A percentile compares a stretch with the other conserved stretches of the same genome.
phyloP scores from a whole-genome alignment of 148 eudicot species.

The Dianthus caryophyllus region DNA sequence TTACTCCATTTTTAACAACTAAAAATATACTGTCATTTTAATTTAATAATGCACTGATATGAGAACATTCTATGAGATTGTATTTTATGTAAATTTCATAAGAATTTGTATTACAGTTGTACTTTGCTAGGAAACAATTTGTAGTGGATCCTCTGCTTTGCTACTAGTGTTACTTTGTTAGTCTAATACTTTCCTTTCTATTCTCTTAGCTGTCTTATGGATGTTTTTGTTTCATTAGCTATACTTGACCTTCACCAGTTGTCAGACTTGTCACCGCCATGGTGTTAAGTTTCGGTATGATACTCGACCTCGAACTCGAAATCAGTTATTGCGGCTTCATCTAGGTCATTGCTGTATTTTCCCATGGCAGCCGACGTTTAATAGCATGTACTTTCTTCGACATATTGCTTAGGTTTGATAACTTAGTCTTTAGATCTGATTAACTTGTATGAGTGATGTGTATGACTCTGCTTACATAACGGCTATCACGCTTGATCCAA shows the following conservation, averaged over 20 bases:
- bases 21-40: neutral
- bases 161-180: neutral
- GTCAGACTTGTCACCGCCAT: neutral
- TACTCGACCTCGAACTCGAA: too few relatives aligned
- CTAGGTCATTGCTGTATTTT: too few relatives aligned
- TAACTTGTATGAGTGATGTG: too few relatives aligned
- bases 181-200: neutral
- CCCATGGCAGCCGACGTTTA: too few relatives aligned
- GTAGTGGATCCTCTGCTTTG: neutral
- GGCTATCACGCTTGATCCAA: slow-evolving; percentile 16
- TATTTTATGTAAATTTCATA: neutral
- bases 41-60: neutral
- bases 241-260: slow-evolving; percentile 4
- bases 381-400: too few relatives aligned
- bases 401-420: neutral
- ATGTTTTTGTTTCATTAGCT: neutral
- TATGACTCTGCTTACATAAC: too few relatives aligned
- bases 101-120: neutral
- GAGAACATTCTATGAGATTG: neutral
- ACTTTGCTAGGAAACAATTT: neutral
- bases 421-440: neutral
- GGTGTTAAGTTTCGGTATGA: too few relatives aligned
- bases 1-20: neutral
- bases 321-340: too few relatives aligned
- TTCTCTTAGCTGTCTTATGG: slow-evolving; percentile 5